Conservation (phyloP, 2,329 filamentous ascomycete genomes). For the Phialophora expanda region DNA sequence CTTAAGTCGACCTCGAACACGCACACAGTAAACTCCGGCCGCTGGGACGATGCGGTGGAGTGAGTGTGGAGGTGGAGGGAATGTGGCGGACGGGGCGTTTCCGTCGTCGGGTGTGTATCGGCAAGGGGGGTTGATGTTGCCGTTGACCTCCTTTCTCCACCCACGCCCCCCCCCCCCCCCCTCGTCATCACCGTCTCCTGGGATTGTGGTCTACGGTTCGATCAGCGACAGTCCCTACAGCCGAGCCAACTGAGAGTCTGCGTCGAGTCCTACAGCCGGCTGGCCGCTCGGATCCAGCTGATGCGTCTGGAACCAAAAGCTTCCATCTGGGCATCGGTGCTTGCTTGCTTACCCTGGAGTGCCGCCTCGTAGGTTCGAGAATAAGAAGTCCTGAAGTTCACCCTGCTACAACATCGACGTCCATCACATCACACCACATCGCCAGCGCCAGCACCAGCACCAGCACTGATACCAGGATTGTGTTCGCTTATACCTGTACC, state of each 20-base stretch:
- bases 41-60: not conserved
- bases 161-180: not conserved
- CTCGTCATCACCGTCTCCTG: not conserved
- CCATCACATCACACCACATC: not conserved
- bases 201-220: not conserved
- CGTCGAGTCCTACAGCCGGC: not conserved
- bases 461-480: too few relatives aligned
- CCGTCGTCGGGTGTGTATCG: conserved; percentile 30
- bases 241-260: not conserved
- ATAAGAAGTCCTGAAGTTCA: conserved; percentile 1
- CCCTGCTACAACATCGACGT: not conserved
- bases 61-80: not conserved
- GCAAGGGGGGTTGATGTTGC: conserved; percentile 10
- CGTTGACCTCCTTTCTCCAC: conserved; percentile 1
- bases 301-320: not conserved
- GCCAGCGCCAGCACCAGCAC: not conserved
- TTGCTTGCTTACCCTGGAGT: not conserved
- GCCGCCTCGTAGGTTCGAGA: not conserved
- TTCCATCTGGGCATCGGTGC: not conserved
- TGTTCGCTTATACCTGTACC: not conserved
- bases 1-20: conserved; percentile 15
- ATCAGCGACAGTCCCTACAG: not conserved
- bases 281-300: not conserved
- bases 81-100: conserved; percentile 6
- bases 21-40: not conserved